Evolutionary conservation across 2,329 filamentous ascomycete genomes (phyloP), one percentile per base, ranked within the genome.

Genomic region (Falciphora oryzae): DNA sequence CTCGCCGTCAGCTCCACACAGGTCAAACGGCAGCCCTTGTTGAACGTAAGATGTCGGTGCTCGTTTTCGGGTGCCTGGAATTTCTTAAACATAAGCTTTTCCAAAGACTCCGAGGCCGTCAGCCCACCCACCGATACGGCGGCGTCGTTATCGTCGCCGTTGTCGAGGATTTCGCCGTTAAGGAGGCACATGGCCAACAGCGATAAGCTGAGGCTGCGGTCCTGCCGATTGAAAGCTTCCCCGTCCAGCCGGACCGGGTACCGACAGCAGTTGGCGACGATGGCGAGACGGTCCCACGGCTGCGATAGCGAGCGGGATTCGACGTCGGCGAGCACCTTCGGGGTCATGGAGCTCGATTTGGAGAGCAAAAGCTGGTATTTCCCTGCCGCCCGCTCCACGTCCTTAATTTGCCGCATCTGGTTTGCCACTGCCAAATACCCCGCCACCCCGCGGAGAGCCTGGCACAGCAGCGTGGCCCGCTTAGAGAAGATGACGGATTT

Each of bases 141-240:
- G 13, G 4, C 22, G 31, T 35, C 13, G n/a, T 14, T 27, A 18
- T 57, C 16, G 25, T 57, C 8, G 61, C 29, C 61, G n/a, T 81
- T 63, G 69, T 77, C 38, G 1, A 76, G 66, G 22, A 76, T 72
- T 63, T 75, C 72, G 4, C 74, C 73, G 38, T 75, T 76, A 0
- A 75, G 38, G 0, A 76, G 66, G 58, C 68, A 73, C 14, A 75
- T 64, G 11, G 69, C 69, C 7, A 75, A 57, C 32, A 74, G 65
- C 0, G 74, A 71, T 0, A 75, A 61, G 13, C 69, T 71, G 10
- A 73, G 64, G 27, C 71, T 73, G 1, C 62, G 61, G 2, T 57
- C 32, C 1, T 63, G 63, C n/a, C 57, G n/a, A 1, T 65, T 66
- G 0, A 76, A 67, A 1, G 59, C 50, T 28, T 57, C 32, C 3